A percentile compares a stretch with the other conserved stretches of the same genome.
These are phyloP conservation scores for Malus orientalis DNA, from an alignment of 306 rosid species.

Conservation along the genomic window DNA sequence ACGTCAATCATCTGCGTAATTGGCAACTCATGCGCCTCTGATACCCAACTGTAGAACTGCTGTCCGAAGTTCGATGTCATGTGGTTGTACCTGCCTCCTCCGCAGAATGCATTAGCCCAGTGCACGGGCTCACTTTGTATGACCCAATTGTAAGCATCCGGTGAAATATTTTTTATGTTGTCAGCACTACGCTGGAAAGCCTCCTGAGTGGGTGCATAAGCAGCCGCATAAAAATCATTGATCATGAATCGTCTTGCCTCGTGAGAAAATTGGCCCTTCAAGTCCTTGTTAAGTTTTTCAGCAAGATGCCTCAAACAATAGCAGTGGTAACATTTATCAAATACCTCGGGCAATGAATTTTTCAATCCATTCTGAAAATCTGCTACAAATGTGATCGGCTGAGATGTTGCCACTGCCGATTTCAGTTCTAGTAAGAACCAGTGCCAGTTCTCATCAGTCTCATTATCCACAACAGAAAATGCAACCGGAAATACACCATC, in stretches of 20 bases:
- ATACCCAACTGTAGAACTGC: conserved; percentile 79
- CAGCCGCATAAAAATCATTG: conserved; percentile 82
- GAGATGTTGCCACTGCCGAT: conserved; percentile 45
- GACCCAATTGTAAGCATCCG: conserved; percentile 88
- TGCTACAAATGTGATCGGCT: conserved; percentile 73
- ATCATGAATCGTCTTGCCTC: conserved; percentile 95
- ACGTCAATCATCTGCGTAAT: conserved; percentile 90
- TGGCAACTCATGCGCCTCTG: conserved; percentile 93
- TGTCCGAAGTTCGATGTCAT: conserved; percentile 75
- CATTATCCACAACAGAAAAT: conserved; percentile 83
- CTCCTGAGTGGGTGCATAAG: conserved; percentile 64
- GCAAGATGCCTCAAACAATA: conserved; percentile 86
- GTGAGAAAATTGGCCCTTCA: conserved; percentile 93
- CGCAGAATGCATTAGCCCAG: conserved; percentile 83
- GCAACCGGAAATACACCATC: conserved; percentile 86
- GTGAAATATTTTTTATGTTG: conserved; percentile 79
- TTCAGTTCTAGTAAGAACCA: conserved; percentile 85
- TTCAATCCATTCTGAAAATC: conserved; percentile 72
- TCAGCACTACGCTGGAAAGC: conserved; percentile 58
- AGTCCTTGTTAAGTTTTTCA: conserved; percentile 79
- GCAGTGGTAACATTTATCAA: conserved; percentile 66
- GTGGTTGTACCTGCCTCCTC: conserved; percentile 76
- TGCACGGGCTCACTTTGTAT: conserved; percentile 72
- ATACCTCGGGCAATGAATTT: conserved; percentile 54
- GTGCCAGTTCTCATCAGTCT: conserved; percentile 80